Base-by-base conservation (phyloP, 2,329 filamentous ascomycete genomes). In the Colletotrichum horii region DNA sequence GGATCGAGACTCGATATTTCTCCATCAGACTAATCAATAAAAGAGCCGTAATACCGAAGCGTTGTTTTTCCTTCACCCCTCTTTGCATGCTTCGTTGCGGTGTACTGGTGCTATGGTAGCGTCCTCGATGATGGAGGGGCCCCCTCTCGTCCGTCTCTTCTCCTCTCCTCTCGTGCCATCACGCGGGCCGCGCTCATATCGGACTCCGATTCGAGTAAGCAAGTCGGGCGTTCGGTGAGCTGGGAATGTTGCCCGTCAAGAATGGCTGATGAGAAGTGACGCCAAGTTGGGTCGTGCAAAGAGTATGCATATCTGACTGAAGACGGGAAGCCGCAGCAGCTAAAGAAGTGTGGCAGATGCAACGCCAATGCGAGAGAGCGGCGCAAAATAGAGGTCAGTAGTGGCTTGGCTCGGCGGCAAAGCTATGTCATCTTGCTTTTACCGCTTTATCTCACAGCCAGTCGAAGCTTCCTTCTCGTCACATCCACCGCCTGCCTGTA, bases 291-390 rank as follows among this genome's bases (percentile, higher is more conserved):
- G 19, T n/a, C 30, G 56, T 34, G 38, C 43, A 62, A 19, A 58
- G 22, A 4, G 48, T 48, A 55, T 34, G 48, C 43, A 65, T 48
- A 36, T 75, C 70, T 73, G 73, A 68, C 61, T 65, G 26, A 11
- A 74, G 43, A 58, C 70, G 64, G 70, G 64, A 75, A 74, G 70
- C 56, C 58, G 73, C 73, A 72, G 52, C 60, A 24, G 24, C 11
- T 66, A 55, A 28, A 24, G 60, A 58, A 55, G 58, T 12, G 28
- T 48, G 69, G 56, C 11, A 34, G 30, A 72, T 67, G 69, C 69
- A 72, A 58, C 38, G 28, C 26, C 15, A 30, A 19, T 69, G 69
- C 36, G 19, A 72, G 36, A 24, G 26, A n/a, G 66, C 64, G 62
- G 73, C 62, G 36, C 55, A 12, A 26, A 32, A 22, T 4, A 55